Evolutionary conservation across 2,329 filamentous ascomycete species (phyloP).

Genomic region (Pyrenophora teres): DNA sequence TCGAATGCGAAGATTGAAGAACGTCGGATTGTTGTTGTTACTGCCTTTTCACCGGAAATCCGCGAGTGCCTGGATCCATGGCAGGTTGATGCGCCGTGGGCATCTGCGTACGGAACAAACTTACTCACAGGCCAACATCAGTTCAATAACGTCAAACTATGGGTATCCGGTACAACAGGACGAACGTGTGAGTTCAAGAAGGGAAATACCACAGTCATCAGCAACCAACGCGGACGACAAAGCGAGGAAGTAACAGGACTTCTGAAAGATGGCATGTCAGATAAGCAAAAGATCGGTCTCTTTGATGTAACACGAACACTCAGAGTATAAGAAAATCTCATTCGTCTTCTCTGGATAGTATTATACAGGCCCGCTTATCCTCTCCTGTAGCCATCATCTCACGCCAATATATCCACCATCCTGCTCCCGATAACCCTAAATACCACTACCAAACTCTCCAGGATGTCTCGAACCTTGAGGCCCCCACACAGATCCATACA

Average conservation of each 20-base stretch:
- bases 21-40: constrained; percentile 56
- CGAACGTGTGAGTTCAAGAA: constrained; percentile 50
- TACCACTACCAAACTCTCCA: too few species aligned
- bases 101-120: constrained; percentile 60
- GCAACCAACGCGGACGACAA: constrained; percentile 54
- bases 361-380: too few species aligned
- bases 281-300: constrained; percentile 32
- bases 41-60: constrained; percentile 63
- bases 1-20: constrained; percentile 2
- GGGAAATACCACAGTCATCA: constrained; percentile 44
- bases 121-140: constrained; percentile 37
- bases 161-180: constrained; percentile 56
- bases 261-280: constrained; percentile 31
- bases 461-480: too few species aligned
- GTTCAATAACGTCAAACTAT: constrained; percentile 40
- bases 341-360: not conserved
- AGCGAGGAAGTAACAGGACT: constrained; percentile 33
- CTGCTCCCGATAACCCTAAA: too few species aligned
- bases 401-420: too few species aligned
- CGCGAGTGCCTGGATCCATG: constrained; percentile 56
- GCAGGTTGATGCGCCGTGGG: constrained; percentile 54
- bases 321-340: constrained; percentile 13
- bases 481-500: too few species aligned
- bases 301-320: constrained; percentile 37
- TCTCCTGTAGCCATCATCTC: too few species aligned